These are phyloP conservation scores for Candida sanyaensis DNA, from an alignment of 1,139 yeast genomes.

Conservation along the genomic window DNA sequence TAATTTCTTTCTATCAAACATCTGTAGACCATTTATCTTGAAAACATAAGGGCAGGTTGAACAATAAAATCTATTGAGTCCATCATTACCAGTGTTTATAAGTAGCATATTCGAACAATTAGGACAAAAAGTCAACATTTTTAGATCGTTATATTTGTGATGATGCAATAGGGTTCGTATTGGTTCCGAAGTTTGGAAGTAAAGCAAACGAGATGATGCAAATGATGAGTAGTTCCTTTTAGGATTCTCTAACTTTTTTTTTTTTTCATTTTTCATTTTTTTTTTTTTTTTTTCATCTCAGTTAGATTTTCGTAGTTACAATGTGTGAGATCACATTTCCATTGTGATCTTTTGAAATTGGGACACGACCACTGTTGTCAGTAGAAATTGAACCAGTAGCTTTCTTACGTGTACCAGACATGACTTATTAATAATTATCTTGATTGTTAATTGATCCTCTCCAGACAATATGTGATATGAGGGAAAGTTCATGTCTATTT, in stretches of 20 bases:
- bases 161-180: neutral
- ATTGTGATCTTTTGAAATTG: neutral
- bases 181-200: neutral
- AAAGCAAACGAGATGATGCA: neutral
- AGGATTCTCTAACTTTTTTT: too few species aligned
- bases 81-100: slow-evolving; percentile 41
- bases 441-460: too few species aligned
- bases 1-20: slow-evolving; percentile 80
- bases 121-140: slow-evolving; percentile 92
- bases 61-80: slow-evolving; percentile 67
- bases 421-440: too few species aligned
- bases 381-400: too few species aligned
- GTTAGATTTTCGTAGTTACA: too few species aligned
- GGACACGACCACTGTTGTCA: too few species aligned
- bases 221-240: neutral
- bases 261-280: neutral
- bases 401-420: too few species aligned
- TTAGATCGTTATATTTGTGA: neutral
- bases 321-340: too few species aligned
- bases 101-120: slow-evolving; percentile 88
- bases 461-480: too few species aligned
- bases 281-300: neutral
- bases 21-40: slow-evolving; percentile 77
- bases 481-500: neutral
- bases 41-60: slow-evolving; percentile 95